A percentile compares a stretch with the other conserved stretches of the same genome.
Evolutionary conservation across 495 filamentous ascomycete genomes (phyloP).

Genomic region (Penicillium taxi): DNA sequence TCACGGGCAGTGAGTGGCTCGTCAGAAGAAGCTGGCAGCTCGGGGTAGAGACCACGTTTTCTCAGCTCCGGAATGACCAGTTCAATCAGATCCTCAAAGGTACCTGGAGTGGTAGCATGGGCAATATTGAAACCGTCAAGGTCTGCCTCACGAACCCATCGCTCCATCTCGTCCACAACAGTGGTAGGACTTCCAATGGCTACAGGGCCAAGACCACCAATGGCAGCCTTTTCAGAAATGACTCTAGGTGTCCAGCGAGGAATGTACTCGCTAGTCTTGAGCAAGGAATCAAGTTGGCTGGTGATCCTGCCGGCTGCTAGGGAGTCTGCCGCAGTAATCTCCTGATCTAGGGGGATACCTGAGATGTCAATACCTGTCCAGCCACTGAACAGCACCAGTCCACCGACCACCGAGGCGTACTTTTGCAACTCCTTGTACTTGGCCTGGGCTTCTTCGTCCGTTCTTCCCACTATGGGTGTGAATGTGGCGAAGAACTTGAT

Average conservation of each 20-base stretch:
- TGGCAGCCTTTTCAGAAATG: slow-evolving; percentile 49
- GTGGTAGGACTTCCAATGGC: slow-evolving; percentile 44
- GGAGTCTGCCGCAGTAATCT: slow-evolving; percentile 45
- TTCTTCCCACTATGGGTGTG: slow-evolving; percentile 48
- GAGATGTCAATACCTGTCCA: slow-evolving; percentile 58
- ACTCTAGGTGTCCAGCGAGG: slow-evolving; percentile 45
- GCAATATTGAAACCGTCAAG: slow-evolving; percentile 55
- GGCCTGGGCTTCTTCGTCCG: slow-evolving; percentile 47
- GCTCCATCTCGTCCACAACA: slow-evolving; percentile 53
- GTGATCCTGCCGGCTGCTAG: slow-evolving; percentile 46
- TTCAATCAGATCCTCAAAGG: slow-evolving; percentile 56
- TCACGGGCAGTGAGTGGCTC: slow-evolving; percentile 49
- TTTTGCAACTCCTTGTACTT: slow-evolving; percentile 47
- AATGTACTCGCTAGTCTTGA: slow-evolving; percentile 41
- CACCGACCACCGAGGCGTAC: slow-evolving; percentile 47
- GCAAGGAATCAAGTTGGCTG: slow-evolving; percentile 44
- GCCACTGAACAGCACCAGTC: slow-evolving; percentile 50
- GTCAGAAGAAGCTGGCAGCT: slow-evolving; percentile 21
- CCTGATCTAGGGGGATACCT: slow-evolving; percentile 48
- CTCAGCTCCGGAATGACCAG: slow-evolving; percentile 52
- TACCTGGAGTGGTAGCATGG: slow-evolving; percentile 49
- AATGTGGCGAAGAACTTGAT: slow-evolving; percentile 56
- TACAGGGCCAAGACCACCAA: slow-evolving; percentile 49
- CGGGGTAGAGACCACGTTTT: slow-evolving; percentile 41
- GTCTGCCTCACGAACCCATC: slow-evolving; percentile 50